Percentiles rank a stretch among this genome's conserved stretches.
Conservation (phyloP, 2,329 filamentous ascomycete genomes). For the Fusarium buharicum region DNA sequence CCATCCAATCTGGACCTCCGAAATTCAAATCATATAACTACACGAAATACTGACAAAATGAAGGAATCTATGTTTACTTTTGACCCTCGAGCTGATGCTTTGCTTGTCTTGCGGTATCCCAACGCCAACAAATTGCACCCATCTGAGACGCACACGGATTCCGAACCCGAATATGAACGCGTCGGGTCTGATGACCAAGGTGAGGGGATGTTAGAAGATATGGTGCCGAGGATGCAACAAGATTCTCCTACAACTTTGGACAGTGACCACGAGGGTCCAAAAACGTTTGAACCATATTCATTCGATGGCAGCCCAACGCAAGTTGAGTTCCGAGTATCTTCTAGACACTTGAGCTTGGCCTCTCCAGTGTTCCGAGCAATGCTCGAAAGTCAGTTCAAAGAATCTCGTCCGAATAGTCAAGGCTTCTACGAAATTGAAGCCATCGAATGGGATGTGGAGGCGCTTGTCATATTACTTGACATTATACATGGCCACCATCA, state of each 20-base stretch:
- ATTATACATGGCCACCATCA: constrained; percentile 45
- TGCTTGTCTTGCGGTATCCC: constrained; percentile 19
- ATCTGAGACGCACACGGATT: constrained; percentile 13
- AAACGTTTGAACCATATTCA: not conserved
- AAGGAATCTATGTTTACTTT: constrained; percentile 20
- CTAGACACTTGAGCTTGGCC: constrained; percentile 24
- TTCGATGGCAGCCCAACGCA: not conserved
- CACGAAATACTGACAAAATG: constrained; percentile 7
- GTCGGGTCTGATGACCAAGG: not conserved
- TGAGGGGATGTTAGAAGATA: constrained; percentile 12
- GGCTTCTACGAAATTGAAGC: constrained; percentile 21
- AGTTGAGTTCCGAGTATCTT: constrained; percentile 25
- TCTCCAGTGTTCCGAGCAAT: constrained; percentile 32
- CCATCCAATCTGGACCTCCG: not conserved
- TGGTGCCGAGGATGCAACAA: constrained; percentile 6
- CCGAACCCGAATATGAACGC: constrained; percentile 21
- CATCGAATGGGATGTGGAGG: constrained; percentile 44
- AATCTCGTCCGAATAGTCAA: constrained; percentile 4
- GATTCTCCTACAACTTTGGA: constrained; percentile 23
- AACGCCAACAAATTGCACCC: constrained; percentile 1
- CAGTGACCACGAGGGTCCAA: constrained; percentile 16
- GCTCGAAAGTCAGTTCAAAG: constrained; percentile 23
- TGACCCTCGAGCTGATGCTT: constrained; percentile 21
- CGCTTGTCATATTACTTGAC: constrained; percentile 45
- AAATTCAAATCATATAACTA: not conserved